phyloP scores from a whole-genome alignment of 257 asterid genomes.

The Galeopsis tetrahit region DNA sequence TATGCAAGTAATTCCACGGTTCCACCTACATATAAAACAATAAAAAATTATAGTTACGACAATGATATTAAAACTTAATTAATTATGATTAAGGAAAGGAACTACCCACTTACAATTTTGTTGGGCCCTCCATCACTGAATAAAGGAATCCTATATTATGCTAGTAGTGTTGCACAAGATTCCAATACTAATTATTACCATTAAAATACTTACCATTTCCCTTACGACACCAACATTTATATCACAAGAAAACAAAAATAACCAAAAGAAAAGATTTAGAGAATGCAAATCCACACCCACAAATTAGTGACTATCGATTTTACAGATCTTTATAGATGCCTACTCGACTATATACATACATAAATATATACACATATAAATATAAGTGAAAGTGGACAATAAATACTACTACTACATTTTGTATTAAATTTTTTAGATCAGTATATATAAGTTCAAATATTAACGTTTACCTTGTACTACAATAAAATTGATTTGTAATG shows the following conservation, averaged over 20 bases:
- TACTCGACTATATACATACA: background rate
- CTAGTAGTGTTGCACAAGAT: slow-evolving; percentile 34
- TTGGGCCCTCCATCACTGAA: slow-evolving; percentile 44
- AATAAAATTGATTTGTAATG: too few relatives aligned
- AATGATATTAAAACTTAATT: background rate
- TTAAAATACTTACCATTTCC: slow-evolving; percentile 29
- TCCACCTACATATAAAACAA: too few relatives aligned
- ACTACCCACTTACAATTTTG: slow-evolving; percentile 31
- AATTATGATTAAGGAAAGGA: slow-evolving; percentile 27
- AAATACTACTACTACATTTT: background rate
- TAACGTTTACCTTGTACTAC: too few relatives aligned
- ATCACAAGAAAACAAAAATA: slow-evolving; percentile 17
- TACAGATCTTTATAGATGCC: slow-evolving; percentile 8
- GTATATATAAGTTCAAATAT: too few relatives aligned
- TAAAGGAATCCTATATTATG: slow-evolving; percentile 32
- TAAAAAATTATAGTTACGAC: slow-evolving; percentile 5
- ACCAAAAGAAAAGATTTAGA: slow-evolving; percentile 23
- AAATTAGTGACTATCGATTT: slow-evolving; percentile 33
- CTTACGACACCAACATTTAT: slow-evolving; percentile 26
- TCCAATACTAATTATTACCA: slow-evolving; percentile 33
- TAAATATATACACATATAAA: background rate
- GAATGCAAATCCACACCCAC: slow-evolving; percentile 42
- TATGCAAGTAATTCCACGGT: background rate
- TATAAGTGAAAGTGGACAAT: background rate
- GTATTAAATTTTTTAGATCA: too few relatives aligned